A percentile compares a stretch with the other conserved stretches of the same genome.
phyloP scores from a whole-genome alignment of 805 yeast species.

The Jamesozyma hellenica region DNA sequence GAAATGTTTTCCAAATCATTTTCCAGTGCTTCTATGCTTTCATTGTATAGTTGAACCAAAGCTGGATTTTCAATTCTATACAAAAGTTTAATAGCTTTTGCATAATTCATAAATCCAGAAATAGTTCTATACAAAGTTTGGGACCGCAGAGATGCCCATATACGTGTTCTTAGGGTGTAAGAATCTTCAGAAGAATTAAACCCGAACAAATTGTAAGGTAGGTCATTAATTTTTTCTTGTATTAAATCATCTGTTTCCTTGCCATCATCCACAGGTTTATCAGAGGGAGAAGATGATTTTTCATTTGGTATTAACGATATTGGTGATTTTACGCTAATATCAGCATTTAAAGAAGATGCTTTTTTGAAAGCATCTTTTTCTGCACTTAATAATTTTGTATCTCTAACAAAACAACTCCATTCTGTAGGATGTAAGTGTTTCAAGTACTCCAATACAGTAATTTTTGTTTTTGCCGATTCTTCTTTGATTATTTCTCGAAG shows the following conservation, averaged over 20 bases:
- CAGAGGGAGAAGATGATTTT: not conserved
- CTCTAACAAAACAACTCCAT: slow-evolving; percentile 74
- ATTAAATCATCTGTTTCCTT: slow-evolving; percentile 17
- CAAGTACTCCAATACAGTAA: slow-evolving; percentile 68
- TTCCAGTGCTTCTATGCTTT: slow-evolving; percentile 48
- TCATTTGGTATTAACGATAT: too few relatives aligned
- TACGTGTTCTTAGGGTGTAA: slow-evolving; percentile 58
- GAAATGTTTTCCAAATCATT: slow-evolving; percentile 64
- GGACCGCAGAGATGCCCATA: slow-evolving; percentile 79
- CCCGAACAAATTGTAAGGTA: slow-evolving; percentile 66
- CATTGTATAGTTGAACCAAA: slow-evolving; percentile 35
- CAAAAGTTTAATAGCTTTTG: slow-evolving; percentile 59
- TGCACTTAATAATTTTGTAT: slow-evolving; percentile 47
- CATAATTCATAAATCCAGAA: slow-evolving; percentile 75
- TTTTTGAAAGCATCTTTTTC: not conserved
- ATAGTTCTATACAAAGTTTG: slow-evolving; percentile 79
- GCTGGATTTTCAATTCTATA: slow-evolving; percentile 58
- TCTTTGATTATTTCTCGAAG: slow-evolving; percentile 72
- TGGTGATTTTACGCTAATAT: not conserved
- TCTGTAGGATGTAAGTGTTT: slow-evolving; percentile 63
- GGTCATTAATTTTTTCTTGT: slow-evolving; percentile 42
- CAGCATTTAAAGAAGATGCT: not conserved
- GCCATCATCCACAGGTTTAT: not conserved
- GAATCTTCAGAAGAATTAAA: slow-evolving; percentile 58
- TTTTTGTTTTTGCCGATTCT: slow-evolving; percentile 47